Base-by-base conservation (phyloP, 2,329 filamentous ascomycete genomes). In the Ampelomyces quisqualis region DNA sequence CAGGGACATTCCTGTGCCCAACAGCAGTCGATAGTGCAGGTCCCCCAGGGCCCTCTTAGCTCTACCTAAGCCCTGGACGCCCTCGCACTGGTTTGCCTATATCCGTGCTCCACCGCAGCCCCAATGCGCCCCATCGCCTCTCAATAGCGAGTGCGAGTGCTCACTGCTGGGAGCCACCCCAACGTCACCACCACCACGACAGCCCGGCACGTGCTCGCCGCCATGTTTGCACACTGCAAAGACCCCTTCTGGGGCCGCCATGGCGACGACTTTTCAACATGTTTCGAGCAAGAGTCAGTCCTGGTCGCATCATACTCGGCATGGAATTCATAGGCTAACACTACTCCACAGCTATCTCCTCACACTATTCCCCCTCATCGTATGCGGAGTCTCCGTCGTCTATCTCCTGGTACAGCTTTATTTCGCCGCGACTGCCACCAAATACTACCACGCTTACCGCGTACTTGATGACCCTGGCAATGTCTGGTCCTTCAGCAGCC, bases 321-420 rank as follows among this genome's bases (percentile, higher is more conserved):
- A n/a, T n/a, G n/a, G 33, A 15, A 15, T 17, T 18, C 7, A 17
- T 19, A 8, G n/a, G 28, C 49, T 59, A 43, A 60, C 51, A 18
- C 35, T 28, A 24, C n/a, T n/a, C n/a, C 34, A 13, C 65, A 91
- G 88, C 68, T 90, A 87, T 67, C 79, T 95, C 38, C 84, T 88
- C 69, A 81, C 88, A 46, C 74, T 95, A 32, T 77, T 97, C 39
- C 93, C 93, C 39, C 73, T 93, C 46, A 71, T 84, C 47, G 76
- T 85, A 43, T 80, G 90, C 67, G 77, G 71, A 49, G 56, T 86
- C 18, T 97, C 93, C 5, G 66, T 90, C 52, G 64, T 86, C 37
- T 76, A 82, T 54, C 78, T 95, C 41, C 55, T 77, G 14, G 63
- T 77, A 55, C 81, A 84, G 60, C 72, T 77, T 55, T 66, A 81